Evolutionary conservation across 768 basidiomycete genomes (phyloP).

Genomic region (Erythrobasidium yunnanense): DNA sequence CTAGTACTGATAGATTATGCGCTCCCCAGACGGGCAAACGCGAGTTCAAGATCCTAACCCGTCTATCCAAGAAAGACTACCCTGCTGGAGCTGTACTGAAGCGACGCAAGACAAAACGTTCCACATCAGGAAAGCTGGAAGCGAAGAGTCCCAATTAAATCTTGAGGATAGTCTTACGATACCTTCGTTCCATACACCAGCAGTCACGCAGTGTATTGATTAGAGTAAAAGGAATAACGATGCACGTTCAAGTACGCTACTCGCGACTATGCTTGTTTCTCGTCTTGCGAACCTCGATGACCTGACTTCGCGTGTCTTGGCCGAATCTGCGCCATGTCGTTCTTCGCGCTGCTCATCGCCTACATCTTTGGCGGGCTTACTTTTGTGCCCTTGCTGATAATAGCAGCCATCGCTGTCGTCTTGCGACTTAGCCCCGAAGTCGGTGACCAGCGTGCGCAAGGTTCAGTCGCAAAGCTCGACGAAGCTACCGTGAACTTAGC

Average conservation of each 20-base stretch:
- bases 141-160: neutral
- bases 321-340: too few species aligned
- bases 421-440: slow-evolving; percentile 7
- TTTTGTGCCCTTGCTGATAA: slow-evolving; percentile 66
- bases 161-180: too few species aligned
- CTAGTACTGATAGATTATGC: neutral
- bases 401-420: slow-evolving; percentile 47
- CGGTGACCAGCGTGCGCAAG: neutral
- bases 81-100: slow-evolving; percentile 12
- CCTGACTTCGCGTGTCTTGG: too few species aligned
- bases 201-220: too few species aligned
- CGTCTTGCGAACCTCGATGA: too few species aligned
- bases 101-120: slow-evolving; percentile 6
- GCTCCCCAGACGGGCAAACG: slow-evolving; percentile 13
- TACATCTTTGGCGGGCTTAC: slow-evolving; percentile 85
- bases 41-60: slow-evolving; percentile 28
- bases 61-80: slow-evolving; percentile 21
- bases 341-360: slow-evolving; percentile 56
- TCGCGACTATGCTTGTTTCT: too few species aligned
- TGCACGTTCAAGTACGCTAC: too few species aligned
- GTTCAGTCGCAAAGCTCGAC: neutral
- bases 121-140: slow-evolving; percentile 9
- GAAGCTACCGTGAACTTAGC: neutral
- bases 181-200: too few species aligned
- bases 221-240: too few species aligned